Percentiles rank a stretch among this genome's conserved stretches.
phyloP scores from a whole-genome alignment of 176 grass and related monocot species.

The maize (Zea mays) region Zm-B73-REFERENCE-NAM-5.0 NC_050103.1:179666001-179666500 shows the following conservation, averaged over 20 bases:
- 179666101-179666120: neutral
- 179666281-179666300: neutral
- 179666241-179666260: neutral
- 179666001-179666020: neutral
- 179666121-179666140: neutral
- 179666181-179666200: neutral
- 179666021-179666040: neutral
- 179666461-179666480: neutral
- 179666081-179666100: neutral
- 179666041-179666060: neutral
- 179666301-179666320: neutral
- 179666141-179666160: neutral
- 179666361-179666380: neutral
- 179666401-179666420: neutral
- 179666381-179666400: neutral
- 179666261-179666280: neutral
- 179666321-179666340: neutral
- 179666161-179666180: neutral
- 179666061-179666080: neutral
- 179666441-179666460: neutral
- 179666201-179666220: neutral
- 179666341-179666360: too few relatives aligned
- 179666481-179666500: too few relatives aligned
- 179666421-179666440: neutral
- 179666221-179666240: neutral